phyloP scores from a whole-genome alignment of 2,329 filamentous ascomycete genomes.

The Chaetomium strumarium region DNA sequence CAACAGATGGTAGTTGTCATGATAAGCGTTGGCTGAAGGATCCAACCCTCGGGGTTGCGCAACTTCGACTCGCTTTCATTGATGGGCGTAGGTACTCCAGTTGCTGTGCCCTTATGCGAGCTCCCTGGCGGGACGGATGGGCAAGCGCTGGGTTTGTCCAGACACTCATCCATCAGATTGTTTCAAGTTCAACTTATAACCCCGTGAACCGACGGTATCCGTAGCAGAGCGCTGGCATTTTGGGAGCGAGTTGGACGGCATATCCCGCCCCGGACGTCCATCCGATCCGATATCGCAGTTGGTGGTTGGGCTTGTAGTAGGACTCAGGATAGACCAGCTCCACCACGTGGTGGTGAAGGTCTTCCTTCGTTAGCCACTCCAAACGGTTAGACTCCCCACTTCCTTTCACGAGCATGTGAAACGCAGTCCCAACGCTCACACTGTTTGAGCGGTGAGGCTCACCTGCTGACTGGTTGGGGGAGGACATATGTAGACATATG shows the following conservation, averaged over 20 bases:
- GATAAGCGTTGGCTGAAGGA: too few species aligned
- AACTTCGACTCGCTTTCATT: not conserved
- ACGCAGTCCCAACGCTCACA: not conserved
- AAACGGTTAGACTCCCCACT: too few species aligned
- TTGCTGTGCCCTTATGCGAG: not conserved
- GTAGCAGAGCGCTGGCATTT: not conserved
- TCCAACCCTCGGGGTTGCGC: too few species aligned
- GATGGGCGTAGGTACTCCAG: not conserved
- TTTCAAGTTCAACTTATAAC: not conserved
- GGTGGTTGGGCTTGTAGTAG: not conserved
- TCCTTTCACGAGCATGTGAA: not conserved
- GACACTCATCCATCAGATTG: not conserved
- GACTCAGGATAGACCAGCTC: not conserved
- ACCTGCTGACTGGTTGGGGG: not conserved
- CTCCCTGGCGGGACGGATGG: not conserved
- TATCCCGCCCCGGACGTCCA: too few species aligned
- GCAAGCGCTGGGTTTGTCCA: not conserved
- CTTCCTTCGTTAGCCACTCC: not conserved
- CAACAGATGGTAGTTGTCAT: too few species aligned
- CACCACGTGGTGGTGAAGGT: not conserved
- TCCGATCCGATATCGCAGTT: constrained; percentile 10
- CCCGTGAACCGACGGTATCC: constrained; percentile 3
- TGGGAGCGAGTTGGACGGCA: too few species aligned
- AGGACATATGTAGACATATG: not conserved
- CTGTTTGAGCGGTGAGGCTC: not conserved